Evolutionary conservation across 352 stramenopile genomes (phyloP), one percentile per base, ranked within the genome.

Genomic region (Globisporangium echinulatum): DNA sequence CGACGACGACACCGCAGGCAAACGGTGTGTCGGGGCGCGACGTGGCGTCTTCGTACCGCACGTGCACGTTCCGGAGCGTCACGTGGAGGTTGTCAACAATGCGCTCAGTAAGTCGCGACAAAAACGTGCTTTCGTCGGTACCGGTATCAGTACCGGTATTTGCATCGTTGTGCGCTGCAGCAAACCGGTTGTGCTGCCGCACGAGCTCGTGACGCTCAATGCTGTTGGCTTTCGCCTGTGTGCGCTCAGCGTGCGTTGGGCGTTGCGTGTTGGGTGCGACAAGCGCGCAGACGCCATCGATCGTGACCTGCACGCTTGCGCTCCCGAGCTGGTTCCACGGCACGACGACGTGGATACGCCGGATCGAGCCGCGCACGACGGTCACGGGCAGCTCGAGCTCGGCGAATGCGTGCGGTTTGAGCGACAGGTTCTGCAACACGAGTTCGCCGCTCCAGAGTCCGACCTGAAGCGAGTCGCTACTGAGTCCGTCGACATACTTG

Each of bases 301-400:
- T 71, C 52, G 75, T 65, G 54, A 94, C 74, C 55, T 82, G 80
- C 25, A 94, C 85, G 55, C 85, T 94, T 5, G 82, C 74, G 53
- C 75, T 89, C 25, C 82, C 83, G 25, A 94, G 59, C 14, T 90
- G 81, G 59, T 94, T 92, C 85, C 85, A 94, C n/a, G 85, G 85
- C 7, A 94, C 85, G n/a, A 85, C 69, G 51, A 94, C 82, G 37
- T 87, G 72, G 33, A 94, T 73, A 58, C 82, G 81, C 10, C 54
- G 55, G 13, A 94, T 78, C 25, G 52, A 76, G 54, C 85, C 85
- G 42, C 72, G 71, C 25, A 87, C 62, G 37, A 94, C 72, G 10
- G 72, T 65, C 50, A 94, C 74, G 19, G 85, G 85, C 17, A 94
- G 62, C 47, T 92, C 70, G 37, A 94, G 63, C 64, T 94, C 85